A percentile compares a stretch with the other conserved stretches of the same genome.
Conservation (phyloP, 345 rosid species). For the Syzygium aromaticum region DNA sequence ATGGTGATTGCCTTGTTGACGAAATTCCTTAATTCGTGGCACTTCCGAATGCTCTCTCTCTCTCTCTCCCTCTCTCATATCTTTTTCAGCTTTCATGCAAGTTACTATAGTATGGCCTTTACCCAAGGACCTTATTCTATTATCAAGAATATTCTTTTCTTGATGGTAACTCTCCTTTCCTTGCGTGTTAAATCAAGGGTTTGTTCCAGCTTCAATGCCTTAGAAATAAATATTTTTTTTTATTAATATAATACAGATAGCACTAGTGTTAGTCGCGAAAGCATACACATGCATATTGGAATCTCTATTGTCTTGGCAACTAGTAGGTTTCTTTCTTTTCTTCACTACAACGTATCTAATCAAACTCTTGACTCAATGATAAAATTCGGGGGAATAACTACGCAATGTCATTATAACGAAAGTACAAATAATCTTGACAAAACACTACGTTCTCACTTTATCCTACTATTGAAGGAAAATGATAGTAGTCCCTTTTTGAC, state of each 20-base stretch:
- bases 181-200: neutral
- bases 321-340: neutral
- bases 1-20: conserved; percentile 7
- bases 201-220: neutral
- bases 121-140: neutral
- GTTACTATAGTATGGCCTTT: conserved; percentile 4
- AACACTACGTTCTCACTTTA: neutral
- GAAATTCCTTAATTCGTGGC: neutral
- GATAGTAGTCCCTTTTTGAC: neutral
- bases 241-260: neutral
- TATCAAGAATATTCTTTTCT: conserved; percentile 3
- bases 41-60: neutral
- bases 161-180: neutral
- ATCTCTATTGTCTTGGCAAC: neutral
- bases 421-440: neutral
- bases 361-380: neutral
- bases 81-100: neutral
- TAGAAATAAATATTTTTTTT: neutral
- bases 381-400: neutral
- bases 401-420: neutral
- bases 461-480: neutral
- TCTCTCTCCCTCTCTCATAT: neutral
- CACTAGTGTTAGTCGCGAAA: neutral
- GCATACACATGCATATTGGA: neutral
- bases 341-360: neutral